Conservation (phyloP, 2,329 filamentous ascomycete genomes). For the Cryphonectria radicalis region DNA sequence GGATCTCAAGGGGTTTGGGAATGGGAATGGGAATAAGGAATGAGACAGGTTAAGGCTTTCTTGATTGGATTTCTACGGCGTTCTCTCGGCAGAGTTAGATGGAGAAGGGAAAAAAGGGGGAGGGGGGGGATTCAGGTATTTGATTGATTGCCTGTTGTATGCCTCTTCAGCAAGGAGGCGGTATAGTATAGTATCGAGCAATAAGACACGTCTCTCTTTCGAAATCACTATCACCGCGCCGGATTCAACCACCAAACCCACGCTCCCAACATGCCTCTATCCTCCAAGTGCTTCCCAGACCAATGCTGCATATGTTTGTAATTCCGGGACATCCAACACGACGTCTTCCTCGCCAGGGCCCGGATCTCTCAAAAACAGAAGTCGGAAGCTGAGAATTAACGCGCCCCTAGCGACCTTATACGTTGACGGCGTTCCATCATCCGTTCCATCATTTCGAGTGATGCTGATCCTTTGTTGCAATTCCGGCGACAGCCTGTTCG, state of each 20-base stretch:
- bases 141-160: not conserved
- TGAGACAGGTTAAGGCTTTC: not conserved
- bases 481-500: not conserved
- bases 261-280: not conserved
- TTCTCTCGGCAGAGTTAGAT: not conserved
- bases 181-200: not conserved
- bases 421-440: not conserved
- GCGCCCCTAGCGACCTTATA: not conserved
- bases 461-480: not conserved
- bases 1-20: not conserved
- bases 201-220: not conserved
- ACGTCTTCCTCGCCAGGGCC: not conserved
- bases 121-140: not conserved
- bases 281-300: not conserved
- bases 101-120: rapidly evolving
- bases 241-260: no score
- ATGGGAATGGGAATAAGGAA: not conserved
- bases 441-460: not conserved
- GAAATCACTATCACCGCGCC: not conserved
- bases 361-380: not conserved
- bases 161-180: not conserved
- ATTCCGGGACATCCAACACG: not conserved
- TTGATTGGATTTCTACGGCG: not conserved
- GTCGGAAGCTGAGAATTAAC: not conserved
- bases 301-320: not conserved